Percentiles rank a stretch among this genome's conserved stretches.
Evolutionary conservation across 495 filamentous ascomycete species (phyloP).

Genomic region (Penicillium flavigenum): DNA sequence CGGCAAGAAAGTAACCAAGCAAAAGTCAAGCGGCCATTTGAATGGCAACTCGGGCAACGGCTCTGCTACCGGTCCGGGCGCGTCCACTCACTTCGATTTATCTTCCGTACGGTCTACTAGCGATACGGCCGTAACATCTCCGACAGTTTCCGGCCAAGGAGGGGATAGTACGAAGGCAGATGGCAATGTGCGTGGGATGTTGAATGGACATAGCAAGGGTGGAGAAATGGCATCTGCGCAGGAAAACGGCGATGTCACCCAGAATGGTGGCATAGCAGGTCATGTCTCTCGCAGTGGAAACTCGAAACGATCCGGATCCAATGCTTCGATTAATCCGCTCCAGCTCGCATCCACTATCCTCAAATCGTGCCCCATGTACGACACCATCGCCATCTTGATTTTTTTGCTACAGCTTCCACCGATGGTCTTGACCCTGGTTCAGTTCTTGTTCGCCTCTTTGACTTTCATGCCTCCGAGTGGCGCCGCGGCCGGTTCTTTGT

Average conservation of each 20-base stretch:
- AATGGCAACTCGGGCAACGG: constrained; percentile 56
- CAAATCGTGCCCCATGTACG: constrained; percentile 83
- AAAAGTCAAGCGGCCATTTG: constrained; percentile 62
- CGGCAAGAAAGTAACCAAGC: constrained; percentile 74
- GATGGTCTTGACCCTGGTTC: constrained; percentile 83
- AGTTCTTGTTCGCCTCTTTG: constrained; percentile 88
- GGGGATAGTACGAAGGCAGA: constrained; percentile 37
- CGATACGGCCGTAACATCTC: constrained; percentile 38
- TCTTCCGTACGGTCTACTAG: constrained; percentile 42
- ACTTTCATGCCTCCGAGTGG: constrained; percentile 83
- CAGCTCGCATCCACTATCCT: constrained; percentile 82
- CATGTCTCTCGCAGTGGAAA: constrained; percentile 39
- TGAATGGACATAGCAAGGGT: constrained; percentile 44
- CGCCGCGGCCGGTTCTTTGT: constrained; percentile 50
- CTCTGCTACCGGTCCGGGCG: constrained; percentile 39
- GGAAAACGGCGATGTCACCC: constrained; percentile 36
- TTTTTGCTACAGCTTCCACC: constrained; percentile 95
- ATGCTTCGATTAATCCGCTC: constrained; percentile 62
- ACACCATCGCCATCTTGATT: constrained; percentile 97
- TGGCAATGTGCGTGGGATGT: constrained; percentile 36
- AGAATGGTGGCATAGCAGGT: constrained; percentile 35
- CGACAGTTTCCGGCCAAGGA: constrained; percentile 40
- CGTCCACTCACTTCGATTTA: constrained; percentile 47
- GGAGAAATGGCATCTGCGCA: constrained; percentile 44
- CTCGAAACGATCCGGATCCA: constrained; percentile 62